Conservation (phyloP, 805 yeast genomes). For the Yarrowia deformans region DNA sequence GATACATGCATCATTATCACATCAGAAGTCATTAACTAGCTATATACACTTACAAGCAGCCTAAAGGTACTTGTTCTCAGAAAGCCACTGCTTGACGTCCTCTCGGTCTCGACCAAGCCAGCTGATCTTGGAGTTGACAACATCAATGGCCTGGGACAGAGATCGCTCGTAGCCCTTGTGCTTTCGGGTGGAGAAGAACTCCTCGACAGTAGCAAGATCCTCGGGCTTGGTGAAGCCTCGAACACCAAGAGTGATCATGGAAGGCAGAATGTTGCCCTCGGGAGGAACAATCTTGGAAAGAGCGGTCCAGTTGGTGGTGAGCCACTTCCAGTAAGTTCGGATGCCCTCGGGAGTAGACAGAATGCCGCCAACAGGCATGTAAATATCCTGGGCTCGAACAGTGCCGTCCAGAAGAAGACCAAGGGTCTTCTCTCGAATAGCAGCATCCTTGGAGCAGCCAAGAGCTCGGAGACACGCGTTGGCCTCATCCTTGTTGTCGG, state of each 20-base stretch:
- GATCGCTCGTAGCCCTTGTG: constrained; percentile 66
- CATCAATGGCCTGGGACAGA: constrained; percentile 63
- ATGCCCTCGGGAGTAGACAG: constrained; percentile 69
- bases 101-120: constrained; percentile 60
- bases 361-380: constrained; percentile 79
- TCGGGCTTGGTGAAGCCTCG: constrained; percentile 65
- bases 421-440: constrained; percentile 63
- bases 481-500: constrained; percentile 70
- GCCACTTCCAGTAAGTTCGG: constrained; percentile 76
- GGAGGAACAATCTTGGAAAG: constrained; percentile 76
- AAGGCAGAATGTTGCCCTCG: constrained; percentile 77
- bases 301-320: constrained; percentile 71
- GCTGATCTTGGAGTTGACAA: constrained; percentile 56
- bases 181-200: constrained; percentile 58
- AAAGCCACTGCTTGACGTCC: constrained; percentile 59
- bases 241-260: constrained; percentile 69
- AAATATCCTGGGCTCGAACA: constrained; percentile 72
- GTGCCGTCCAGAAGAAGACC: constrained; percentile 64
- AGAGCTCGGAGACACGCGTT: constrained; percentile 71
- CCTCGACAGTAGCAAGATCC: constrained; percentile 61
- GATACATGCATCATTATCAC: background rate
- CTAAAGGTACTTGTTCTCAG: constrained; percentile 54
- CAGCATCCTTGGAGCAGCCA: constrained; percentile 65
- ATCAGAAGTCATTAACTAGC: constrained; percentile 29
- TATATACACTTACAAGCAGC: constrained; percentile 45